Evolutionary conservation across 2,329 filamentous ascomycete species (phyloP).

Genomic region (Claviceps quebecensis): DNA sequence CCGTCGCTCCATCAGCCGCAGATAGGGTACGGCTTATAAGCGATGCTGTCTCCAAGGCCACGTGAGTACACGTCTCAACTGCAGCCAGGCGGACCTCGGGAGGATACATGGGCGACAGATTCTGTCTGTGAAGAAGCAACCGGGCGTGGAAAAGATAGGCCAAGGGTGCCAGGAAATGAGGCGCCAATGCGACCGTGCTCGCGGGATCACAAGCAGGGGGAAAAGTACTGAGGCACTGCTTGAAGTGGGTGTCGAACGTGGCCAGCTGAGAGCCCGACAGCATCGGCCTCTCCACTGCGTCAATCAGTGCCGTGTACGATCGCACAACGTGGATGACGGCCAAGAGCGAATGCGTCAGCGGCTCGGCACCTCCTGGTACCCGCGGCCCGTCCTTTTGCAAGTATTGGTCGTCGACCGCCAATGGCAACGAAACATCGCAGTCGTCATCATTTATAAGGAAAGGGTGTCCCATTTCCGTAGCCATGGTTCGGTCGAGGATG

Average conservation of each 20-base stretch:
- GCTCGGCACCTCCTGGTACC: constrained; percentile 35
- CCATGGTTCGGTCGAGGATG: constrained; percentile 68
- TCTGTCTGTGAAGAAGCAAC: constrained; percentile 79
- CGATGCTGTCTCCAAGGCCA: constrained; percentile 64
- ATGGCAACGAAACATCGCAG: constrained; percentile 71
- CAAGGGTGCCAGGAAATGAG: constrained; percentile 59
- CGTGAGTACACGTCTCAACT: constrained; percentile 60
- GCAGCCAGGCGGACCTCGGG: constrained; percentile 53
- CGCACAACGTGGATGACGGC: constrained; percentile 72
- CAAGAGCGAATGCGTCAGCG: constrained; percentile 57
- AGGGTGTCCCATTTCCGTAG: constrained; percentile 68
- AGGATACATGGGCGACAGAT: constrained; percentile 60
- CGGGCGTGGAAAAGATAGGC: constrained; percentile 69
- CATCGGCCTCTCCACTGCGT: constrained; percentile 52
- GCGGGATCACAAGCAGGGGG: constrained; percentile 59
- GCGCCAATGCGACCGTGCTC: constrained; percentile 54
- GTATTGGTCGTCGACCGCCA: constrained; percentile 66
- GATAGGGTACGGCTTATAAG: constrained; percentile 55
- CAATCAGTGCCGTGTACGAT: constrained; percentile 59
- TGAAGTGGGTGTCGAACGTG: constrained; percentile 73
- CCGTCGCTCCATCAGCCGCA: constrained; percentile 54
- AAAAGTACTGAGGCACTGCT: constrained; percentile 58
- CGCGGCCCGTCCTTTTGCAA: constrained; percentile 45
- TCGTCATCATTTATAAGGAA: constrained; percentile 76
- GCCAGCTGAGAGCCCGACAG: constrained; percentile 55